Evolutionary conservation across 148 eudicot species (phyloP).

Genomic region (Vaccinium myrtillus): DNA sequence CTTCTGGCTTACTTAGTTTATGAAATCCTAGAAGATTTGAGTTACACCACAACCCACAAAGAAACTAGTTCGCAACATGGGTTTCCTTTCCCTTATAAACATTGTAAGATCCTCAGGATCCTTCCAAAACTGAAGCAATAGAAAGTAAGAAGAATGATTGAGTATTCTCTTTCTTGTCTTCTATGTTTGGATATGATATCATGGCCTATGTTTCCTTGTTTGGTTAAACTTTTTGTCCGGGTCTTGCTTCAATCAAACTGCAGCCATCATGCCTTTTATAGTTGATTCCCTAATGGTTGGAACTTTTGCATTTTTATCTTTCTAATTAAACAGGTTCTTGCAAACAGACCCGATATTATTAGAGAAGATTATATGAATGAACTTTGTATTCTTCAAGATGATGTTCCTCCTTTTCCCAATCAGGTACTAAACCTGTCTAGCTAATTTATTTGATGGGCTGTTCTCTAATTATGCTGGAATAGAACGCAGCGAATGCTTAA

Average conservation of each 20-base stretch:
- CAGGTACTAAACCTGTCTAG: slow-evolving; percentile 47
- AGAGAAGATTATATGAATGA: slow-evolving; percentile 99
- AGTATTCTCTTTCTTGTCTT: not conserved
- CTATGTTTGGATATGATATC: not conserved
- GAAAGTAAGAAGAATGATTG: not conserved
- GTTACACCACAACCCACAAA: not conserved
- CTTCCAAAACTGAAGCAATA: not conserved
- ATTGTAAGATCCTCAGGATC: not conserved
- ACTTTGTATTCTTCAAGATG: slow-evolving; percentile 98
- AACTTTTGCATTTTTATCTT: not conserved
- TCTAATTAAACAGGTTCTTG: slow-evolving; percentile 68
- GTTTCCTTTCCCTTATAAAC: not conserved
- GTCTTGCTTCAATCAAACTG: not conserved
- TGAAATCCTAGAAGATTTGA: not conserved
- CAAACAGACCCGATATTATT: slow-evolving; percentile 94
- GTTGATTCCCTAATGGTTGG: slow-evolving; percentile 19
- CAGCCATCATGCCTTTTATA: slow-evolving; percentile 2
- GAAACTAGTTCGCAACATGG: not conserved
- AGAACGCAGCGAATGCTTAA: slow-evolving; percentile 24
- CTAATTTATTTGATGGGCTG: not conserved
- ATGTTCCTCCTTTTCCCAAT: slow-evolving; percentile 94
- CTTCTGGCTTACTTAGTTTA: not conserved
- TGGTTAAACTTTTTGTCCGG: not conserved
- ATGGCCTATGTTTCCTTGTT: not conserved
- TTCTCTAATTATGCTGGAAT: slow-evolving; percentile 9